Evolutionary conservation across 2,329 filamentous ascomycete species (phyloP).

Genomic region (Pseudogymnoascus sp.): DNA sequence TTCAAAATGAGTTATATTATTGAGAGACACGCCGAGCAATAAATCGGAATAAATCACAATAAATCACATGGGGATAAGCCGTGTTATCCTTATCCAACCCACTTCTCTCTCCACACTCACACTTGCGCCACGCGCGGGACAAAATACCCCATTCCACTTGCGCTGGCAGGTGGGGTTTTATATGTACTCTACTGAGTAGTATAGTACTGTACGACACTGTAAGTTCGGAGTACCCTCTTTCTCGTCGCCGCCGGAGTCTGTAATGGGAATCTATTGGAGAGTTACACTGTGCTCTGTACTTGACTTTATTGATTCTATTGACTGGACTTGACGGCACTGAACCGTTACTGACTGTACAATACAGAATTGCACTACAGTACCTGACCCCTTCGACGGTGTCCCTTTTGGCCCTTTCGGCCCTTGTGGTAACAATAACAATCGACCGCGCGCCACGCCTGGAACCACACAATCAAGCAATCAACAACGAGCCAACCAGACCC

Average conservation of each 20-base stretch:
- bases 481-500: neutral
- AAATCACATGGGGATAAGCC: slow-evolving; percentile 8
- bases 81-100: slow-evolving; percentile 9
- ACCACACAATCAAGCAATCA: neutral
- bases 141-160: neutral
- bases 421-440: neutral
- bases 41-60: neutral
- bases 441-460: neutral
- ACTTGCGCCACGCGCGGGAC: slow-evolving; percentile 7
- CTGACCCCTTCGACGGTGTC: neutral
- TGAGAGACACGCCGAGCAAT: neutral
- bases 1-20: neutral
- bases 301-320: neutral
- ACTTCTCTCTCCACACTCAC: neutral
- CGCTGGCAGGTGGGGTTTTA: slow-evolving; percentile 6
- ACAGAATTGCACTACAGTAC: neutral
- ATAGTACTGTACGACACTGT: neutral
- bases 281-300: neutral
- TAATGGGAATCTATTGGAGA: neutral
- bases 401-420: neutral
- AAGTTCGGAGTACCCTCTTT: neutral
- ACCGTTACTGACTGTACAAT: neutral
- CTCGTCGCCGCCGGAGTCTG: neutral
- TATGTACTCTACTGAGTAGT: neutral
- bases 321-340: neutral